Evolutionary conservation across 768 basidiomycete genomes (phyloP), one percentile per base, ranked within the genome.

Genomic region (Phlegmacium glaucopus): DNA sequence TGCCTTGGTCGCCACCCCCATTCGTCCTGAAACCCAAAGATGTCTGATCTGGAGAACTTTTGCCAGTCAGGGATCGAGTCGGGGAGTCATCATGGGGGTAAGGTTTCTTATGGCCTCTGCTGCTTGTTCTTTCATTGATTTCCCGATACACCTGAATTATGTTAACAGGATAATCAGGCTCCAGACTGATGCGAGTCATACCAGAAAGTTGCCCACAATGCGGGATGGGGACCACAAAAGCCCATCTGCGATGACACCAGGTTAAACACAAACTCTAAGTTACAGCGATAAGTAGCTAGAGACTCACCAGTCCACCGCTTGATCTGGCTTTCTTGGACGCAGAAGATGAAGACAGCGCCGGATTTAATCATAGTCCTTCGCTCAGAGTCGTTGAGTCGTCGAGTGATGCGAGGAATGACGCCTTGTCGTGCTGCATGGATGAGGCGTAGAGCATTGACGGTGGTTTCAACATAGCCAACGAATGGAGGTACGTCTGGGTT

Each of bases 271-370:
- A 44, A 39, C 42, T 52, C 34, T 39, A 42, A 36, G 48, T 35
- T 42, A 27, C 37, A 52, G 41, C 27, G 40, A 50, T 40, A 37
- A 10, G 22, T 25, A 44, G 38, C 38, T 34, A 34, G 47, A 35
- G 57, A 54, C 65, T 45, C 52, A 68, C 84, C 90, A 28, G 90
- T 94, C 86, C 90, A 90, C 12, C 90, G 75, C 63, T 88, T 90
- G 66, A 94, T 92, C 10, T 87, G 87, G 60, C 87, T 89, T 61
- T 90, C 88, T 57, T 89, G 84, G 59, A 91, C 90, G 61, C 87
- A 87, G 68, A 91, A 94, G 42, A 94, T 83, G 61, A 91, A 94
- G 12, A 92, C 82, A 40, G 90, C 87, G 9, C 79, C 79, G 29
- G 76, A 75, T 60, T 75, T 77, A 62, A 80, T 79, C 79, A 80